Evolutionary conservation across 495 filamentous ascomycete species (phyloP), one percentile per base, ranked within the genome.

Genomic region (Daldinia loculata): DNA sequence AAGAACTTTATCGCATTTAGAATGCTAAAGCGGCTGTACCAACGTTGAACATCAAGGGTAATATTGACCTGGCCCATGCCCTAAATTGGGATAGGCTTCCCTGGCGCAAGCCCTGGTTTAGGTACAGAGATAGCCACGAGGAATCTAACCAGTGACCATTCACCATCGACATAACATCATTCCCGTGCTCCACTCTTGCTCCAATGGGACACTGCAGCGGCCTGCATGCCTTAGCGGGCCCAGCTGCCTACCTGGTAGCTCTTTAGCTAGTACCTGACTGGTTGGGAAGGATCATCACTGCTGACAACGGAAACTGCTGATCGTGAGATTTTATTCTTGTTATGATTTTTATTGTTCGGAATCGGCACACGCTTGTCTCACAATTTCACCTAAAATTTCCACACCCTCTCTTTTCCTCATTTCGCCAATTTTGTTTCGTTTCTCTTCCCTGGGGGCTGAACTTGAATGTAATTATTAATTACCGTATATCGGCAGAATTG

Each of bases 331-430:
- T 36, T 22, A 15, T 68, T 57, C 27, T 41, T 65, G 38, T 60
- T 60, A 22, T 59, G 48, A 51, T 61, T 61, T 64, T 69, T 59
- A 53, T 69, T 64, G 55, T 59, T 72, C 70, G 70, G 70, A 72
- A 72, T 72, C 70, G 70, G 70, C 70, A 73, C 70, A 39, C 15
- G 26, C 26, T 27, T 72, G 69, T 72, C 69, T 72, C 64, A 72
- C 61, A 67, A 63, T 67, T 48, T 63, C 45, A 71, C 43, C 69
- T 36, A 48, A 51, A 39, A 41, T 34, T 39, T 29, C 52, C 34
- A 27, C 58, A 43, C 30, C 63, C 32, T 32, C 24, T 60, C 32
- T 36, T 19, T 53, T 69, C 39, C 69, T 73, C 57, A 45, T 59
- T 45, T 63, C 19, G 51, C 39, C 56, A 45, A 60, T 41, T 45